phyloP scores from a whole-genome alignment of 2,329 filamentous ascomycete species.

The Pseudogymnoascus verrucosus region DNA sequence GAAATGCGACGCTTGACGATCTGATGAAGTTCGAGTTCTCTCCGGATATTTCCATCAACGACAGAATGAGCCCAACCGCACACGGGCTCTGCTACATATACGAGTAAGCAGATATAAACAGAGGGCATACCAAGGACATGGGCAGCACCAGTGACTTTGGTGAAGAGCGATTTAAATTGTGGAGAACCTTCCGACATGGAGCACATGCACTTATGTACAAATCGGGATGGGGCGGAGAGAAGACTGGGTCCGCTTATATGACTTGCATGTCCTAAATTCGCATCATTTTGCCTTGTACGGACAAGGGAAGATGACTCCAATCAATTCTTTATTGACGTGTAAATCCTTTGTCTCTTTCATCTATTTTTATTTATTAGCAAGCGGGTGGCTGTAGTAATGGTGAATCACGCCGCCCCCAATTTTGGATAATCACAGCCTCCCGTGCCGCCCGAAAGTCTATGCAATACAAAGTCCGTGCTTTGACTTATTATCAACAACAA shows the following conservation, averaged over 20 bases:
- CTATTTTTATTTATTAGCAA: neutral
- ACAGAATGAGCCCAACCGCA: neutral
- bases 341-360: neutral
- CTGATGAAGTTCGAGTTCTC: slow-evolving; percentile 23
- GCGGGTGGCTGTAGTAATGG: no score
- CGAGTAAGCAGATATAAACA: neutral
- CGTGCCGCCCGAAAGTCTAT: no score
- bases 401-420: neutral
- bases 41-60: neutral
- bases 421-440: neutral
- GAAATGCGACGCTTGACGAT: slow-evolving; percentile 37
- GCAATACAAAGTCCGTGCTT: no score
- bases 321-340: neutral
- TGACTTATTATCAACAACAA: no score
- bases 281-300: neutral
- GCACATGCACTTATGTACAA: neutral
- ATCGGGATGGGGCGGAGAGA: neutral
- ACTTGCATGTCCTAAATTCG: neutral
- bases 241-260: neutral
- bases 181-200: neutral
- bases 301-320: neutral
- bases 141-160: neutral
- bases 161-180: neutral
- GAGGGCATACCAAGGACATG: no score
- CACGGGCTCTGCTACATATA: neutral